Conservation (phyloP, 495 filamentous ascomycete genomes). For the Podospora conica region DNA sequence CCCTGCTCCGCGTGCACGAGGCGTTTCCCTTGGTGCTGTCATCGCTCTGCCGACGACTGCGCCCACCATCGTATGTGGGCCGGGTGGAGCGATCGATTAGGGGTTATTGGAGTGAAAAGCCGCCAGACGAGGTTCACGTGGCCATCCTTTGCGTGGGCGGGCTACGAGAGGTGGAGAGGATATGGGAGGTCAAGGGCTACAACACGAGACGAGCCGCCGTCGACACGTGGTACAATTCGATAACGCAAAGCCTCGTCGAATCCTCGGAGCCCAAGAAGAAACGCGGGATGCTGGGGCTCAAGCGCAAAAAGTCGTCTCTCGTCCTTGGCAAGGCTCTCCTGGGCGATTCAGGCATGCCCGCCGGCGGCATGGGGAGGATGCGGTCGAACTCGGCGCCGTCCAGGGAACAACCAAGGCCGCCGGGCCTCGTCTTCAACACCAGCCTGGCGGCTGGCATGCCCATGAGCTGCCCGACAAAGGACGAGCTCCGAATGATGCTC, state of each 20-base stretch:
- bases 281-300: constrained; percentile 40
- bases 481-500: constrained; percentile 42
- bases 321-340: constrained; percentile 20
- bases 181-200: constrained; percentile 56
- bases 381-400: background rate
- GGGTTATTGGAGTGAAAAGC: constrained; percentile 50
- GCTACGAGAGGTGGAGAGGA: constrained; percentile 47
- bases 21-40: constrained; percentile 50
- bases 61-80: constrained; percentile 52
- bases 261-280: constrained; percentile 35
- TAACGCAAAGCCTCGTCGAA: constrained; percentile 38
- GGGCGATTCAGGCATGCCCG: background rate
- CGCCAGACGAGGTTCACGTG: constrained; percentile 50
- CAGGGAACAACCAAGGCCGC: background rate
- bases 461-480: constrained; percentile 42
- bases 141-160: constrained; percentile 50
- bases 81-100: constrained; percentile 50
- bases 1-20: constrained; percentile 48
- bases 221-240: constrained; percentile 46
- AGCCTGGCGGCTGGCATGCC: constrained; percentile 49
- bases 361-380: background rate
- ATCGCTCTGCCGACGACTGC: constrained; percentile 49
- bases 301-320: constrained; percentile 44
- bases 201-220: constrained; percentile 47
- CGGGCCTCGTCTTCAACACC: constrained; percentile 45